Conservation (phyloP, 306 rosid species). For the Abrus pulchellus region DNA sequence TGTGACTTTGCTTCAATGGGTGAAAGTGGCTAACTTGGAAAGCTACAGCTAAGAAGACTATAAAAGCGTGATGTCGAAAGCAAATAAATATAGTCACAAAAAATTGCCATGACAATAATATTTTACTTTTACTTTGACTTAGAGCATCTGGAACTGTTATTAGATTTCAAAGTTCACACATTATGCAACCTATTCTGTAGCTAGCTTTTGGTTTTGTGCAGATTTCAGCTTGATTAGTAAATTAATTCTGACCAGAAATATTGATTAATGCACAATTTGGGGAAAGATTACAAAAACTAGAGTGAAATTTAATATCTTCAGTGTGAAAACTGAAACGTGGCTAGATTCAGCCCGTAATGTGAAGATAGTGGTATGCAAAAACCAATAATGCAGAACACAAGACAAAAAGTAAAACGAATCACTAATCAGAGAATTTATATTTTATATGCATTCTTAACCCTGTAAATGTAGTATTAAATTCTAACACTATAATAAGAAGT, state of each 20-base stretch:
- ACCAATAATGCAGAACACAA: conserved; percentile 47
- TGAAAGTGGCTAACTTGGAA: conserved; percentile 56
- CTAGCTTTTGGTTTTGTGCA: not conserved
- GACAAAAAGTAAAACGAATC: conserved; percentile 44
- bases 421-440: not conserved
- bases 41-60: conserved; percentile 62
- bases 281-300: not conserved
- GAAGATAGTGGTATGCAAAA: conserved; percentile 36
- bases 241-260: not conserved
- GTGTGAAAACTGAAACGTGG: conserved; percentile 44
- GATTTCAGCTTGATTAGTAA: not conserved
- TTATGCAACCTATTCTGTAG: conserved; percentile 4
- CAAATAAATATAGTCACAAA: conserved; percentile 10
- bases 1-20: conserved; percentile 35
- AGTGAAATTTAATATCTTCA: conserved; percentile 15
- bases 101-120: conserved; percentile 42
- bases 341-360: not conserved
- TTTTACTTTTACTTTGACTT: conserved; percentile 49
- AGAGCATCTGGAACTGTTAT: conserved; percentile 32
- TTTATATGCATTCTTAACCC: not conserved
- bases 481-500: not conserved
- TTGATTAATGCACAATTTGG: conserved; percentile 21
- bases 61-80: conserved; percentile 49
- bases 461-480: conserved; percentile 25
- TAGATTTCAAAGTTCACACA: conserved; percentile 43